A percentile compares a stretch with the other conserved stretches of the same genome.
phyloP scores from a whole-genome alignment of 2,329 filamentous ascomycete species.

The Cladosporium austrohemisphaericum region DNA sequence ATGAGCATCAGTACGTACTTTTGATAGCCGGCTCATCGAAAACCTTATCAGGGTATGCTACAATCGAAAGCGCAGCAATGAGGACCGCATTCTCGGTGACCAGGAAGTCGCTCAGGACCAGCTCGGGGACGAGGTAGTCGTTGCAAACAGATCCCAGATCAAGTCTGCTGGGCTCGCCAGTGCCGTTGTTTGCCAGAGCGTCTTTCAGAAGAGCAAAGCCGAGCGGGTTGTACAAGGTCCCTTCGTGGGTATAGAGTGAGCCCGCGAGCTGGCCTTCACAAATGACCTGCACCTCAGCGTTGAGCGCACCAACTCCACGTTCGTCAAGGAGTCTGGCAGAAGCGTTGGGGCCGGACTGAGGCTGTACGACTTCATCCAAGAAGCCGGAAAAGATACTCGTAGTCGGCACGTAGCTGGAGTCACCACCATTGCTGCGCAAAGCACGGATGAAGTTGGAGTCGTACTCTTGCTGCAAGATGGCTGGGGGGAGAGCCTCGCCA shows the following conservation, averaged over 20 bases:
- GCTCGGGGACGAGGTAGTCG: constrained; percentile 35
- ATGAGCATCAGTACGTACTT: neutral
- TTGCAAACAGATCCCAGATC: constrained; percentile 41
- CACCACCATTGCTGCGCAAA: constrained; percentile 45
- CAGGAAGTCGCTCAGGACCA: constrained; percentile 46
- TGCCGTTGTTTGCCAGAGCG: constrained; percentile 48
- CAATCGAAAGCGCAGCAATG: constrained; percentile 36
- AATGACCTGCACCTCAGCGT: constrained; percentile 47
- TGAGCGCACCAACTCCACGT: constrained; percentile 46
- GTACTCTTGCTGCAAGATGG: constrained; percentile 48
- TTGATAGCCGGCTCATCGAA: constrained; percentile 41
- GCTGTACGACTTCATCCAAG: constrained; percentile 52
- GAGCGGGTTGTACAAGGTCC: constrained; percentile 49
- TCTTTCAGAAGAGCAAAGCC: constrained; percentile 45
- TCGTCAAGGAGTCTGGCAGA: constrained; percentile 46
- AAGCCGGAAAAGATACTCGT: constrained; percentile 50
- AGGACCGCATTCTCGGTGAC: constrained; percentile 43
- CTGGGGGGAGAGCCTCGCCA: constrained; percentile 31
- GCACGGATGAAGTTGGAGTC: constrained; percentile 42
- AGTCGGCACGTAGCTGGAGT: constrained; percentile 53
- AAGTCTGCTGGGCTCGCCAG: constrained; percentile 39
- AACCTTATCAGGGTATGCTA: constrained; percentile 35
- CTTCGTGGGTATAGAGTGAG: constrained; percentile 49
- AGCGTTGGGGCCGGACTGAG: constrained; percentile 44
- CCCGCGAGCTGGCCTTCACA: constrained; percentile 43